Percentiles rank a stretch among this genome's conserved stretches.
phyloP scores from a whole-genome alignment of 148 eudicot genomes.

The Silene uniflora region DNA sequence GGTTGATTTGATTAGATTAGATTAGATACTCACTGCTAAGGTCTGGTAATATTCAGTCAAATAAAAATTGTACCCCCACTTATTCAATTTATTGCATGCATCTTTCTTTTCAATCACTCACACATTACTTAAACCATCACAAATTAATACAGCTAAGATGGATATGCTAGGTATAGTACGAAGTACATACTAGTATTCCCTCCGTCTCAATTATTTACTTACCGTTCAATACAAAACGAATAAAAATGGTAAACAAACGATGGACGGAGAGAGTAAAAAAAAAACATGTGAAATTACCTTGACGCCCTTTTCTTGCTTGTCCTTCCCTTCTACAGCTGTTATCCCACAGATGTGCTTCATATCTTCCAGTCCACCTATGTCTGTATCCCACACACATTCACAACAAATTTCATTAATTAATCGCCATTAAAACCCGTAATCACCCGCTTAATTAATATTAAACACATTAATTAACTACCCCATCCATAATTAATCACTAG shows the following conservation, averaged over 20 bases:
- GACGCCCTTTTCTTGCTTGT: constrained; percentile 99
- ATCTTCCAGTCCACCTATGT: constrained; percentile 97
- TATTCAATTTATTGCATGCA: constrained; percentile 18
- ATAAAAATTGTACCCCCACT: background rate
- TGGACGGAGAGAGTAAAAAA: too few species aligned
- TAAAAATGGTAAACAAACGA: too few species aligned
- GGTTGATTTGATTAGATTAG: constrained; percentile 10
- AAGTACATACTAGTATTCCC: too few species aligned
- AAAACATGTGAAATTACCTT: constrained; percentile 50
- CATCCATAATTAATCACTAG: too few species aligned
- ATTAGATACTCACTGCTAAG: background rate
- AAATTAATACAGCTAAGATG: background rate
- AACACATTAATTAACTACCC: too few species aligned
- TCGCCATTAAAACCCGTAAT: background rate
- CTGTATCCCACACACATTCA: constrained; percentile 26
- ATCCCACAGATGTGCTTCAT: constrained; percentile 99
- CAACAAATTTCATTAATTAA: background rate
- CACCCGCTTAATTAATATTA: too few species aligned
- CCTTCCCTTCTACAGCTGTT: constrained; percentile 99
- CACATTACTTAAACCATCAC: constrained; percentile 2
- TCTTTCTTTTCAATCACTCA: constrained; percentile 24
- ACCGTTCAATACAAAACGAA: too few species aligned
- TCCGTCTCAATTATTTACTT: too few species aligned
- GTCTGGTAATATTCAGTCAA: background rate
- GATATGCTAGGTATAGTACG: too few species aligned